Percentiles rank a stretch among this genome's conserved stretches.
Conservation (phyloP, 2,329 filamentous ascomycete genomes). For the Ophiosphaerella herpotricha region DNA sequence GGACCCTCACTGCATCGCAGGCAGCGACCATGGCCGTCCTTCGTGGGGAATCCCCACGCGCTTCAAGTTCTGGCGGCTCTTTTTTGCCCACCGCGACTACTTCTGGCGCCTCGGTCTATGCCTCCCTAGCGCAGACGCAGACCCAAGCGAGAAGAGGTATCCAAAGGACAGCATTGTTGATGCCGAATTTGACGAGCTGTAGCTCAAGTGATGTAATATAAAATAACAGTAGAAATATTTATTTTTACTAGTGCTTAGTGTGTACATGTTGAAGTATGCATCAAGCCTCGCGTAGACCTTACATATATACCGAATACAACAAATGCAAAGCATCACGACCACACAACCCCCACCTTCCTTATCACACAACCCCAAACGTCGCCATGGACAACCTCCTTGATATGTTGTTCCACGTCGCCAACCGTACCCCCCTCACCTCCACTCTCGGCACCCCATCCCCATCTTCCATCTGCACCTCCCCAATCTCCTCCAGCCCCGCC, state of each 20-base stretch:
- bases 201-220: neutral
- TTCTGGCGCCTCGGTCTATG: conserved; percentile 94
- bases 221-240: no score
- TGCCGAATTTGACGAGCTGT: conserved; percentile 10
- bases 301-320: no score
- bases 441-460: conserved; percentile 6
- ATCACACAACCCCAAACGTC: neutral
- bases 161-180: conserved; percentile 23
- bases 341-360: no score
- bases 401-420: conserved; percentile 42
- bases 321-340: no score
- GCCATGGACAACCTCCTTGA: conserved; percentile 37
- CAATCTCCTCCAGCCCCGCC: conserved; percentile 27
- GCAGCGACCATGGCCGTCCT: conserved; percentile 47
- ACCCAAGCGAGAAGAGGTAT: conserved; percentile 71
- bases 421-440: conserved; percentile 20
- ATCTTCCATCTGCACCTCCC: conserved; percentile 6
- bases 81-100: conserved; percentile 95
- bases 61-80: conserved; percentile 86
- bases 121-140: conserved; percentile 69
- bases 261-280: no score
- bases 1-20: conserved; percentile 73
- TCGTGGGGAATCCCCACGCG: conserved; percentile 53
- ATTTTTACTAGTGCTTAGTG: no score
- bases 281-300: no score